phyloP scores from a whole-genome alignment of 108 stramenopile species.

The Pinguiococcus pyrenoidosus region DNA sequence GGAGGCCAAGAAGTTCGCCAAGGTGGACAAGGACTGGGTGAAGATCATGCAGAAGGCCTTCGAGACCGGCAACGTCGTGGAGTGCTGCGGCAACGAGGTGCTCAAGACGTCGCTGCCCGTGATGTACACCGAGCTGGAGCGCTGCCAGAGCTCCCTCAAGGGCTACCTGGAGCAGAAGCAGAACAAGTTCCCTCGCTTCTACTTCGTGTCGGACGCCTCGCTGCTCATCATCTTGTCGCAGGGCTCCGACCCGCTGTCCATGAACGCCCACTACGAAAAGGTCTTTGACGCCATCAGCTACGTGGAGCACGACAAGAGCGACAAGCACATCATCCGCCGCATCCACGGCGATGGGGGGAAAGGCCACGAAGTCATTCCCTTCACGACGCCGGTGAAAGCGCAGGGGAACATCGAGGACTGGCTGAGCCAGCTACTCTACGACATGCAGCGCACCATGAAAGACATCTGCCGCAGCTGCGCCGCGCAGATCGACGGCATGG shows the following conservation, averaged over 20 bases:
- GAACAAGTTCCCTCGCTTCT: conserved; percentile 78
- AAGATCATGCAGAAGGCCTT: conserved; percentile 64
- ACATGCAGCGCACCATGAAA: conserved; percentile 66
- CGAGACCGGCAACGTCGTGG: conserved; percentile 55
- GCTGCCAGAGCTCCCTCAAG: conserved; percentile 75
- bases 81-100: conserved; percentile 59
- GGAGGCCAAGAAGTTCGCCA: conserved; percentile 76
- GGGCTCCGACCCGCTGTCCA: conserved; percentile 72
- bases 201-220: conserved; percentile 74
- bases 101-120: conserved; percentile 51
- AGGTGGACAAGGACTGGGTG: conserved; percentile 78
- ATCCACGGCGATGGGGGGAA: conserved; percentile 55
- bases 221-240: conserved; percentile 71
- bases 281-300: conserved; percentile 65
- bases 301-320: conserved; percentile 70
- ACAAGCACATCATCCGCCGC: conserved; percentile 60
- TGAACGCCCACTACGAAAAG: conserved; percentile 82
- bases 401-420: conserved; percentile 81
- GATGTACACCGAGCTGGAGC: conserved; percentile 75
- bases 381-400: conserved; percentile 54
- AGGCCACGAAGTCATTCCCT: conserved; percentile 57
- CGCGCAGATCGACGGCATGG: conserved; percentile 41
- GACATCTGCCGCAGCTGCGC: conserved; percentile 53
- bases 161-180: conserved; percentile 81
- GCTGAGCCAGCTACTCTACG: conserved; percentile 57